Evolutionary conservation across 2,329 filamentous ascomycete species (phyloP).

Genomic region (Fusarium robinianum): DNA sequence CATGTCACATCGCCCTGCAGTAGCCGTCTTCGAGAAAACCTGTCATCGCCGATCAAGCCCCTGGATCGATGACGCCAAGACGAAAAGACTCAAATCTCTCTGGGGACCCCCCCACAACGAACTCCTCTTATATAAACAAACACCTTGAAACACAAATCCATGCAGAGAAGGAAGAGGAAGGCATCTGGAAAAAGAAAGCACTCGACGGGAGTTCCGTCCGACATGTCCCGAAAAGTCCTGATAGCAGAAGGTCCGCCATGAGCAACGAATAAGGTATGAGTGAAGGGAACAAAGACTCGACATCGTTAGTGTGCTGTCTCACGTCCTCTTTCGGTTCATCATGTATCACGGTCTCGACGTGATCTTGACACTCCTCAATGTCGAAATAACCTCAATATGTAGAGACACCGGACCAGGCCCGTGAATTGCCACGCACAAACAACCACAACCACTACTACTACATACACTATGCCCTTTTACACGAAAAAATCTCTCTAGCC

Average conservation of each 20-base stretch:
- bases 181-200: background rate
- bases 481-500: constrained; percentile 36
- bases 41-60: constrained; percentile 20
- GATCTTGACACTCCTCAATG: too few species aligned
- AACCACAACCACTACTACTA: constrained; percentile 11
- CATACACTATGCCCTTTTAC: constrained; percentile 18
- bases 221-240: too few species aligned
- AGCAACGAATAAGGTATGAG: too few species aligned
- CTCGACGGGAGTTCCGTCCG: too few species aligned
- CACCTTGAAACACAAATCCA: too few species aligned
- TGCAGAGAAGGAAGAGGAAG: background rate
- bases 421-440: too few species aligned
- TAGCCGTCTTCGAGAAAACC: constrained; percentile 19
- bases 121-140: background rate
- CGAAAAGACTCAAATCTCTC: constrained; percentile 16
- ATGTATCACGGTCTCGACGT: too few species aligned
- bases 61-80: constrained; percentile 27
- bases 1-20: constrained; percentile 20
- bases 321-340: too few species aligned
- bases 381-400: background rate
- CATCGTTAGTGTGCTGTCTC: too few species aligned
- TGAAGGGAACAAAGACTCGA: too few species aligned
- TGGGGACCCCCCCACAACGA: constrained; percentile 15
- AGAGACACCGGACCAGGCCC: too few species aligned
- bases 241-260: too few species aligned